Percentiles rank a stretch among this genome's conserved stretches.
phyloP scores from a whole-genome alignment of 768 basidiomycete species.

The Mycena capillaripes region DNA sequence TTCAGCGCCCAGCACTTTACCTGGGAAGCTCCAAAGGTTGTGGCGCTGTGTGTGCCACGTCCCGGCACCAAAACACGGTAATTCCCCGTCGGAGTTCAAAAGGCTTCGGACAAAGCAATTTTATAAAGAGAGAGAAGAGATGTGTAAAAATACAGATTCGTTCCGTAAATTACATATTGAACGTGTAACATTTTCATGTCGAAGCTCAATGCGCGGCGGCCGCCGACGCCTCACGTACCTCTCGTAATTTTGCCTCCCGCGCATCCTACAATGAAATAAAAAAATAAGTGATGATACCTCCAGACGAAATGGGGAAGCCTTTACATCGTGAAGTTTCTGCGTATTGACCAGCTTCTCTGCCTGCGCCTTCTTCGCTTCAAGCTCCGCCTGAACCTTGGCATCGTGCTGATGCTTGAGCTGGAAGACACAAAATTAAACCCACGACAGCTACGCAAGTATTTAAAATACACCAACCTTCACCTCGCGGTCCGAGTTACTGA shows the following conservation, averaged over 20 bases:
- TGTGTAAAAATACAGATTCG: too few species aligned
- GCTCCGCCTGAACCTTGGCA: constrained; percentile 33
- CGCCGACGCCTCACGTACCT: constrained; percentile 27
- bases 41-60: too few species aligned
- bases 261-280: constrained; percentile 27
- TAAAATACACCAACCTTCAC: constrained; percentile 46
- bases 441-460: too few species aligned
- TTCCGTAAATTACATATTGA: too few species aligned
- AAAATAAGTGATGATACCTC: not conserved
- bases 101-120: too few species aligned
- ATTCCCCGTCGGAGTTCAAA: too few species aligned
- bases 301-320: not conserved
- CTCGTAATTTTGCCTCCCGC: constrained; percentile 31
- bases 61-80: too few species aligned
- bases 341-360: constrained; percentile 34
- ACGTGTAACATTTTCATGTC: too few species aligned
- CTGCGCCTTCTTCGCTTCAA: constrained; percentile 37
- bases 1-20: too few species aligned
- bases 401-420: constrained; percentile 45
- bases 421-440: not conserved
- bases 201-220: too few species aligned
- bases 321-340: constrained; percentile 39
- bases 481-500: constrained; percentile 54
- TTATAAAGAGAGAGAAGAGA: too few species aligned
- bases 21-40: too few species aligned